Conservation (phyloP, 257 asterid species). For the Ehretia macrophylla region DNA sequence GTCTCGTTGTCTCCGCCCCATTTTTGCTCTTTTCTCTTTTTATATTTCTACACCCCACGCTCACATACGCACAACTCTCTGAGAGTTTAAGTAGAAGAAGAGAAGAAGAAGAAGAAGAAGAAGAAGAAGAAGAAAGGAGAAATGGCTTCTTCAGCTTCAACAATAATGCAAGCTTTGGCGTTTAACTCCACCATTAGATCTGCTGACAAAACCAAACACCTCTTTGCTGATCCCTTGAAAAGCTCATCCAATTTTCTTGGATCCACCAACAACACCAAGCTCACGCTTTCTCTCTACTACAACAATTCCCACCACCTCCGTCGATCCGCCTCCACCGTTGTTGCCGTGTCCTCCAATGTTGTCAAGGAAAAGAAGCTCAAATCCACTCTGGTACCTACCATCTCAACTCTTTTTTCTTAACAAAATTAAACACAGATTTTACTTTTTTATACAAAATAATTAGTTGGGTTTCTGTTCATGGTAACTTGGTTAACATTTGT, state of each 20-base stretch:
- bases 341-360: slow-evolving; percentile 70
- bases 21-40: no score
- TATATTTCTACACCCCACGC: no score
- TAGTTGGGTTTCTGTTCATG: no score
- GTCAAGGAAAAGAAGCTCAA: slow-evolving; percentile 70
- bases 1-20: no score
- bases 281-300: slow-evolving; percentile 11
- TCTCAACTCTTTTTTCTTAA: background rate
- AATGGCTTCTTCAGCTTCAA: slow-evolving; percentile 49
- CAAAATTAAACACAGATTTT: background rate
- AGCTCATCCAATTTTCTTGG: slow-evolving; percentile 41
- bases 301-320: slow-evolving; percentile 25
- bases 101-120: background rate
- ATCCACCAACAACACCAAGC: slow-evolving; percentile 30
- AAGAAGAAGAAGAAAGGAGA: no score
- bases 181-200: slow-evolving; percentile 48
- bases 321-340: slow-evolving; percentile 47
- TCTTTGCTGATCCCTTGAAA: slow-evolving; percentile 24
- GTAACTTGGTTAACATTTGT: no score
- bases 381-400: slow-evolving; percentile 47
- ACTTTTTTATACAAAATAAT: no score
- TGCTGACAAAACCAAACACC: slow-evolving; percentile 34
- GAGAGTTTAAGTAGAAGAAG: no score
- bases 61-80: no score
- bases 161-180: slow-evolving; percentile 44